Conservation (phyloP, 2,329 filamentous ascomycete species). For the Byssochlamys sp. region DNA sequence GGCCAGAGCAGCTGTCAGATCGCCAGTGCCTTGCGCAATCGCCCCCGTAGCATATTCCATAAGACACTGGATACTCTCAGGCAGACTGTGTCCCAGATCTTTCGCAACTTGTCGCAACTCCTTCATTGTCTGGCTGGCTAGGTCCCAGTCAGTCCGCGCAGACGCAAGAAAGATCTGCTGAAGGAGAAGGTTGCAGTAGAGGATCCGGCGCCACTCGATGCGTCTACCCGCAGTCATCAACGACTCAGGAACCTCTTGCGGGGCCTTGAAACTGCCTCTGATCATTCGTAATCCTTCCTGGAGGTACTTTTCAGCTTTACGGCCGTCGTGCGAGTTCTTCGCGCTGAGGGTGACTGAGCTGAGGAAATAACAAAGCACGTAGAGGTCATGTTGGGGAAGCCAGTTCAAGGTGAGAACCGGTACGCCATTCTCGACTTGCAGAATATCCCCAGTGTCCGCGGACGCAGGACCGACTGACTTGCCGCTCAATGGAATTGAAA, state of each 20-base stretch:
- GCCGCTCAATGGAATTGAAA: constrained; percentile 38
- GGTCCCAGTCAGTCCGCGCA: constrained; percentile 60
- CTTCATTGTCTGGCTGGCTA: constrained; percentile 50
- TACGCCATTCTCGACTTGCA: constrained; percentile 34
- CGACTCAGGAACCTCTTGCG: constrained; percentile 40
- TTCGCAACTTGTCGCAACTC: constrained; percentile 42
- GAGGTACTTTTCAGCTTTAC: constrained; percentile 48
- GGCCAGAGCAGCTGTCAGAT: constrained; percentile 57
- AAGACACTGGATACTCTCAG: constrained; percentile 42
- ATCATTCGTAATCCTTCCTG: constrained; percentile 47
- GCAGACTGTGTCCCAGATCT: constrained; percentile 33
- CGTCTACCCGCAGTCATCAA: constrained; percentile 50
- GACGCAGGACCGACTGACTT: constrained; percentile 29
- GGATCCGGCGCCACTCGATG: constrained; percentile 54
- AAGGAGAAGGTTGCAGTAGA: constrained; percentile 62
- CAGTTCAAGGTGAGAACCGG: constrained; percentile 48
- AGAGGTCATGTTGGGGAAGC: constrained; percentile 52
- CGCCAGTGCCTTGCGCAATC: constrained; percentile 66
- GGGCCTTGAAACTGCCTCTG: constrained; percentile 29
- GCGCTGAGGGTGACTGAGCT: constrained; percentile 47
- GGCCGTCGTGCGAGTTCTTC: constrained; percentile 46
- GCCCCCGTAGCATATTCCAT: constrained; percentile 64
- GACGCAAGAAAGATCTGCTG: constrained; percentile 61
- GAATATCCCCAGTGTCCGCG: constrained; percentile 32
- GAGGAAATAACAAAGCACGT: constrained; percentile 50